A percentile compares a stretch with the other conserved stretches of the same genome.
These are phyloP conservation scores for Rhexocercosporidium sp. DNA, from an alignment of 2,329 filamentous ascomycete species.

Conservation along the genomic window DNA sequence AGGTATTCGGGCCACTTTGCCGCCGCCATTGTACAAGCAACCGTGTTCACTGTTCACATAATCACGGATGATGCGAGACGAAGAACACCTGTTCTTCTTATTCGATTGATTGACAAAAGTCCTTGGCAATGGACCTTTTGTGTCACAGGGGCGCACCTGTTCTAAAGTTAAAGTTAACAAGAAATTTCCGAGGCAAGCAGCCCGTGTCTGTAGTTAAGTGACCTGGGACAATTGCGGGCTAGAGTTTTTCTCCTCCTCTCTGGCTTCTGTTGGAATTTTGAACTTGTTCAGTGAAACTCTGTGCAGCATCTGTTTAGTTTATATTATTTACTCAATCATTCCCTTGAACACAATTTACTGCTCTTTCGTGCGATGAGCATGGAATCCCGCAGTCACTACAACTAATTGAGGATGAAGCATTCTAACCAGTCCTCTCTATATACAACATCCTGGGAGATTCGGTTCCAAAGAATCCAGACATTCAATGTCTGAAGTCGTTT, in stretches of 20 bases:
- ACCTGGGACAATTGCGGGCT: not conserved
- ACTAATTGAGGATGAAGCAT: too few species aligned
- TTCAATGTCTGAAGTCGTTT: not conserved
- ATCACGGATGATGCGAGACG: not conserved
- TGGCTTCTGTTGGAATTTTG: too few species aligned
- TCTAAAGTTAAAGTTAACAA: not conserved
- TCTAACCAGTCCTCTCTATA: too few species aligned
- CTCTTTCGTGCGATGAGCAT: too few species aligned
- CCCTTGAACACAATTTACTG: too few species aligned
- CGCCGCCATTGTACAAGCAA: constrained; percentile 8
- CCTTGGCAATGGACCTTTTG: not conserved
- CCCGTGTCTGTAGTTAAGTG: not conserved
- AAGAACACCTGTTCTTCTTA: not conserved
- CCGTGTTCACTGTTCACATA: constrained; percentile 1
- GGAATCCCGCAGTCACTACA: too few species aligned
- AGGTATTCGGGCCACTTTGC: not conserved
- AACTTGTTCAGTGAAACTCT: too few species aligned
- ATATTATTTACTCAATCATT: too few species aligned
- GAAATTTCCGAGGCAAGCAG: not conserved
- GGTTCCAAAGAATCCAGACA: too few species aligned
- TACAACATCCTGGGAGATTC: too few species aligned
- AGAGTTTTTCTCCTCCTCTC: too few species aligned
- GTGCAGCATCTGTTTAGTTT: too few species aligned
- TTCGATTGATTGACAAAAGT: not conserved
- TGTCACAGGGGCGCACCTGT: constrained; percentile 3